Evolutionary conservation across 2,329 filamentous ascomycete genomes (phyloP), one percentile per base, ranked within the genome.

Genomic region (Elsinoe necatrix): DNA sequence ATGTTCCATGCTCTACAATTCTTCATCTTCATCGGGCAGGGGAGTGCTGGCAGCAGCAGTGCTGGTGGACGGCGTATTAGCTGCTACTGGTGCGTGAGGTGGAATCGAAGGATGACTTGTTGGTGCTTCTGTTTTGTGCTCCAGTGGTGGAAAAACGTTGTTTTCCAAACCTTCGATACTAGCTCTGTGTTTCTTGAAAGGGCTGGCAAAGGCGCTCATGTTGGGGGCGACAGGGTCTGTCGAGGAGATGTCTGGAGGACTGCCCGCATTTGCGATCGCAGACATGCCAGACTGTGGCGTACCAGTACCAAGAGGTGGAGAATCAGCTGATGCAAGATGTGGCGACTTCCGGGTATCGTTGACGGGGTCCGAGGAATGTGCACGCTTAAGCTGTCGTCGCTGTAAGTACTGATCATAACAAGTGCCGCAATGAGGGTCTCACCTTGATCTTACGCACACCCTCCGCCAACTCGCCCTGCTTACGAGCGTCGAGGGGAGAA

Each of bases 391-490:
- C 87, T 91, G 3, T 21, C 35, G 20, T 20, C 18, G 20, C 9
- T 54, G 29, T 59, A 20, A 54, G 56, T 57, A 23, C 56, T 59
- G 43, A 8, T 20, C 25, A 34, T 5, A n/a, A 54, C 11, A 47
- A 14, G 4, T 1, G 21, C 14, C 3, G 11, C 7, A 5, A 29
- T 9, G 12, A 60, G 6, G 14, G 2, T 54, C 45, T 27, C 77
- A 89, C 88, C 72, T 84, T 86, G 70, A 93, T 92, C 63, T 89
- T 85, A 64, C 88, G 82, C 52, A 93, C 86, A 48, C 87, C 87
- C 61, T 91, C 88, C 41, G 86, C 85, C 56, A 93, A 76, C 69
- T 92, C 87, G 51, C 85, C 85, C 56, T 85, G 81, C 63, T 83
- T 83, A 63, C 82, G 80, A 54, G 81, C 82, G 66, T 92, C 88